These are phyloP conservation scores for Amoeboaphelidium protococcarum DNA, from an alignment of 371 early-diverging fungal species.

Conservation along the genomic window DNA sequence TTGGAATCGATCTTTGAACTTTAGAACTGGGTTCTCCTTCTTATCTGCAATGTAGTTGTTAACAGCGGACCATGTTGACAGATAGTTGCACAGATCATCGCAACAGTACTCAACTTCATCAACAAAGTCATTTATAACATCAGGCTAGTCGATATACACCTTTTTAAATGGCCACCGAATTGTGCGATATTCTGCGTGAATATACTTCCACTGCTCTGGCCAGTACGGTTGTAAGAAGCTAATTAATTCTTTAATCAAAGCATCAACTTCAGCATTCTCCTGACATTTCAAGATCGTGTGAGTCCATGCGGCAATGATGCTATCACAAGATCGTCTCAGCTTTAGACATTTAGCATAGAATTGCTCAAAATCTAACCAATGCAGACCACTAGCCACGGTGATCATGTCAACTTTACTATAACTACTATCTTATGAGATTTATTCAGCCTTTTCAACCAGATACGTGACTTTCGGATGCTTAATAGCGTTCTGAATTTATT, in stretches of 20 bases:
- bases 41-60: background rate
- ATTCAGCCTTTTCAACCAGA: background rate
- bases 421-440: background rate
- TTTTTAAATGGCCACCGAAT: background rate
- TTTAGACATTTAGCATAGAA: background rate
- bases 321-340: background rate
- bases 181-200: background rate
- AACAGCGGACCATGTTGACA: background rate
- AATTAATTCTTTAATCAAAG: background rate
- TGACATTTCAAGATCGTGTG: background rate
- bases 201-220: background rate
- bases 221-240: background rate
- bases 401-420: background rate
- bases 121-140: background rate
- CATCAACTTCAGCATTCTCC: background rate
- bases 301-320: background rate
- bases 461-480: background rate
- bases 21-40: too few species aligned
- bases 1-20: too few species aligned
- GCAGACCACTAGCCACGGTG: background rate
- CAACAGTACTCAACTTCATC: background rate
- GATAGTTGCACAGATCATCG: background rate
- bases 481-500: background rate
- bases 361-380: background rate
- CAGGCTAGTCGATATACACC: background rate